Evolutionary conservation across 2,329 filamentous ascomycete genomes (phyloP).

Genomic region (Alternaria conjuncta): DNA sequence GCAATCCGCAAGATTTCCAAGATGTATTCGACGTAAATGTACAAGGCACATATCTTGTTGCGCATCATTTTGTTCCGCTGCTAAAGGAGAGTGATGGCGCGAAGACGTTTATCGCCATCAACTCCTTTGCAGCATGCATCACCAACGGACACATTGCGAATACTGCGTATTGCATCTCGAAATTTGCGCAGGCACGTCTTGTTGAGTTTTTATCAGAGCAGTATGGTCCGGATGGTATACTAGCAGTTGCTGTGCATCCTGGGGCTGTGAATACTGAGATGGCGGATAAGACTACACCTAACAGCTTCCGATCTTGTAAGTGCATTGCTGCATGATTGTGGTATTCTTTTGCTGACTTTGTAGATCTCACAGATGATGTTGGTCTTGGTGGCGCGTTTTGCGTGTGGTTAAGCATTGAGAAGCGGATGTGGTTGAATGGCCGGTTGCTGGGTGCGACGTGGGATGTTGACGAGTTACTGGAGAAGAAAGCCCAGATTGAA

Average conservation of each 20-base stretch:
- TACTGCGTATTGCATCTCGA: conserved; percentile 38
- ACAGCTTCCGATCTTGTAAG: conserved; percentile 36
- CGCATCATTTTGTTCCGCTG: conserved; percentile 45
- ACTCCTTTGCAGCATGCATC: conserved; percentile 44
- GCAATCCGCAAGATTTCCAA: conserved; percentile 41
- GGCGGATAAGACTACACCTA: conserved; percentile 29
- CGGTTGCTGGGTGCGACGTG: conserved; percentile 37
- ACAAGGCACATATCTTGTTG: conserved; percentile 47
- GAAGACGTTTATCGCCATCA: conserved; percentile 35
- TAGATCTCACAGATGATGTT: conserved; percentile 39
- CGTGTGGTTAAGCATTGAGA: conserved; percentile 42
- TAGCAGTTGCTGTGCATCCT: conserved; percentile 38
- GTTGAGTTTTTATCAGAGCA: conserved; percentile 36
- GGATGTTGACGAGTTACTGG: conserved; percentile 38
- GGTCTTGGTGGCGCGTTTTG: conserved; percentile 41
- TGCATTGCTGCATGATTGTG: not conserved
- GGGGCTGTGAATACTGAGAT: conserved; percentile 41
- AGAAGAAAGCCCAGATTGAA: conserved; percentile 28
- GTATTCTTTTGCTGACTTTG: not conserved
- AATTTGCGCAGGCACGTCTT: conserved; percentile 38
- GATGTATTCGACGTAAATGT: conserved; percentile 48
- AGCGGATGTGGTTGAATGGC: conserved; percentile 40
- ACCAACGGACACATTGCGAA: conserved; percentile 51
- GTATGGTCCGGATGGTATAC: conserved; percentile 29
- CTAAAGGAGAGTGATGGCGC: conserved; percentile 23